Base-by-base conservation (phyloP, 352 stramenopile species). In the Saprolegnia parasitica region DNA sequence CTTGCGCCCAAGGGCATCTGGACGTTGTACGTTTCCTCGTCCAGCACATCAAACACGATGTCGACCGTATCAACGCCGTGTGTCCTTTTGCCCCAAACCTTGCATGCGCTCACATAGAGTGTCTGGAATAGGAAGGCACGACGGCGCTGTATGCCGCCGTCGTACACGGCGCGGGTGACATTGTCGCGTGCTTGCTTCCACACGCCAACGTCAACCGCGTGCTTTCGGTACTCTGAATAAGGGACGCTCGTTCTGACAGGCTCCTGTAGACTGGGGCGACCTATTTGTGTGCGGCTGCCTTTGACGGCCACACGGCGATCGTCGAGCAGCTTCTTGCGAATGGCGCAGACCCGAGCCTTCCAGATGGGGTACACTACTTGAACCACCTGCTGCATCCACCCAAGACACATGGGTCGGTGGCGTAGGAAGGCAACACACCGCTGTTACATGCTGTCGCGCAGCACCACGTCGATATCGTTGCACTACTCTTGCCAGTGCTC, bases 361-460 rank as follows among this genome's bases (percentile, higher is more conserved):
- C 52, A 21, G 52, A 60, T 24, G 13, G 11, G 24, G 52, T 60
- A 26, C 11, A n/a, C n/a, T n/a, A n/a, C n/a, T n/a, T n/a, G n/a
- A n/a, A n/a, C n/a, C n/a, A n/a, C n/a, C n/a, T n/a, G n/a, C n/a
- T n/a, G n/a, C 35, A 24, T 13, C 35, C 3, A 60, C 11, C 1
- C 16, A 26, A 3, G 24, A n/a, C 13, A 60, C 23, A 24, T 9
- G 20, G 2, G 11, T 60, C 11, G 24, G n/a, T 21, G 20, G 24
- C 11, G 20, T 60, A 60, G 52, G 35, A 60, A 42, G 52, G 52
- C 13, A 40, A 60, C 35, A 60, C 52, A 60, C 52, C 52, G 35
- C 13, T 60, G 4, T 21, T 60, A n/a, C 52, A 60, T 42, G 52
- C 52, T 20, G 13, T 40, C 13, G 11, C 16, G 3, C 11, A 60